Conservation (phyloP, 352 stramenopile species). For the Phytophthora lateralis region DNA sequence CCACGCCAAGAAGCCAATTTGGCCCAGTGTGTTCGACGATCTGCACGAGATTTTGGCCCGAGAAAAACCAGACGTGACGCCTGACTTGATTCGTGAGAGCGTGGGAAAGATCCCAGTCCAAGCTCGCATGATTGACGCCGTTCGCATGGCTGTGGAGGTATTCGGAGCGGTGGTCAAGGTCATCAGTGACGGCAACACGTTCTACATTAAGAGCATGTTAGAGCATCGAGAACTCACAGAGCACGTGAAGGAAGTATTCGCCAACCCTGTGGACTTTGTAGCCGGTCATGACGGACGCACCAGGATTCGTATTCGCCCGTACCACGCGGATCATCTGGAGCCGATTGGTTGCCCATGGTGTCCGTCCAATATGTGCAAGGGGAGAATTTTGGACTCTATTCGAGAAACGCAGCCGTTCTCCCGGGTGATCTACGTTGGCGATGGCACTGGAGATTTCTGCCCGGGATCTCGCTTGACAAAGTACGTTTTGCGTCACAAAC, state of each 20-base stretch:
- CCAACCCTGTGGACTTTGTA: constrained; percentile 53
- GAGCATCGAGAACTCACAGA: constrained; percentile 34
- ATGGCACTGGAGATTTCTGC: constrained; percentile 75
- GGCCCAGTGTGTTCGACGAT: constrained; percentile 67
- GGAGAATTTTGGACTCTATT: constrained; percentile 66
- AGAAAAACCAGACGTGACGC: constrained; percentile 45
- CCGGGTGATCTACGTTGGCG: constrained; percentile 72
- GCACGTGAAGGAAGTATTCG: constrained; percentile 52
- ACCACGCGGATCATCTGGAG: constrained; percentile 44
- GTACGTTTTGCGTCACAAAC: constrained; percentile 26
- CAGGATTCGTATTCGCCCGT: constrained; percentile 56
- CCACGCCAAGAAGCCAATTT: constrained; percentile 35
- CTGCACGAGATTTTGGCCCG: constrained; percentile 46
- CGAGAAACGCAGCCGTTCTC: constrained; percentile 36
- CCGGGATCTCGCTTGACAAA: constrained; percentile 48
- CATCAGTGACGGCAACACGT: constrained; percentile 78
- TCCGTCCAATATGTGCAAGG: constrained; percentile 85
- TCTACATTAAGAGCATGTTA: constrained; percentile 81
- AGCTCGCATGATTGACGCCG: constrained; percentile 65
- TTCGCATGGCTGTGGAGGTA: constrained; percentile 48
- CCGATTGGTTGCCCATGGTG: constrained; percentile 62
- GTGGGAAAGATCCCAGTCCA: constrained; percentile 61
- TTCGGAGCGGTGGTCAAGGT: constrained; percentile 57
- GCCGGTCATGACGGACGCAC: constrained; percentile 13
- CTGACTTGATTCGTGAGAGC: constrained; percentile 38